Evolutionary conservation across 305 asterid genomes (phyloP), one percentile per base, ranked within the genome.

Genomic region (Fraxinus greggii): DNA sequence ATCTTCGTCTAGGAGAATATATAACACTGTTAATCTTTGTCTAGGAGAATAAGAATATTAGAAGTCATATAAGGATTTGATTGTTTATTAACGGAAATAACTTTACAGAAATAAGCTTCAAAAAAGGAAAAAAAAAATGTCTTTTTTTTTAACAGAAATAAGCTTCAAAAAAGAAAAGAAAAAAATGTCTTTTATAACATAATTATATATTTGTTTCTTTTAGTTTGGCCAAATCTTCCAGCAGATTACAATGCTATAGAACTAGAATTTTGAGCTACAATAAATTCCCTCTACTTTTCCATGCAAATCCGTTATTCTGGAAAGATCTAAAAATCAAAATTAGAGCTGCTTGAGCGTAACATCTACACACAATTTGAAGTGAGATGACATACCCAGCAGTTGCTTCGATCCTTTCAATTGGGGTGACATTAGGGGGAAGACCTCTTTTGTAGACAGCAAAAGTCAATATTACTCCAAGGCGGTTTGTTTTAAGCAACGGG

Each of bases 381-480:
- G 7, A 45, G 63, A 75, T 8, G 7, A 76, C 89, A 77, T 93
- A 96, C 99, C 99, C 99, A 8, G 91, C 89, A 84, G 94, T 89
- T 78, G 91, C 97, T 91, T 86, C 91, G 82, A 90, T 91, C 88
- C 98, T 90, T 79, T 94, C 98, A 77, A 90, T 84, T 26, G 94
- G 91, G 74, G 95, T 90, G 33, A 97, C 93, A 87, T 88, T 86
- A 21, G 90, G 89, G 51, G 98, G 84, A 75, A 92, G 91, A 83
- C 92, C 97, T 65, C 78, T 83, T 83, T 90, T 94, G 85, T 96
- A 96, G 83, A 96, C 98, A 4, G 97, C 98, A 86, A 94, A 96
- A 80, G 99, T 96, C 81, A 94, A 88, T 85, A 96, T 96, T 23
- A 96, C 99, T 42, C 99, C 99, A 29, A 96, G 92, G 54, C 94